Percentiles rank a stretch among this genome's conserved stretches.
Conservation (phyloP, 345 rosid species). For the Excoecaria cochinchinensis region DNA sequence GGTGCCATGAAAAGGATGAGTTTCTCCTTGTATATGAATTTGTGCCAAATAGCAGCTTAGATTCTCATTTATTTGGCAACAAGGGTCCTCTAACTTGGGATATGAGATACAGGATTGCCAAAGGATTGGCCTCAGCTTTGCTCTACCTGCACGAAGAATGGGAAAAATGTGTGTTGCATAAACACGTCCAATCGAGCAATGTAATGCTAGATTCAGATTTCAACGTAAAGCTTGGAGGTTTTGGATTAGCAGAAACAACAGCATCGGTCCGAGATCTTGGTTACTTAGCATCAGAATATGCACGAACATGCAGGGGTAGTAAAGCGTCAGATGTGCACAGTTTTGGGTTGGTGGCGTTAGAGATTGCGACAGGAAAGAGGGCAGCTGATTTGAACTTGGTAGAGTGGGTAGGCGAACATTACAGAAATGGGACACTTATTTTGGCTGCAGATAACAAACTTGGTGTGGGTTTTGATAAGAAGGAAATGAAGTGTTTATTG, state of each 20-base stretch:
- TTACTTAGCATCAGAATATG: slow-evolving; percentile 53
- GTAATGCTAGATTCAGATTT: slow-evolving; percentile 59
- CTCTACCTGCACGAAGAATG: slow-evolving; percentile 64
- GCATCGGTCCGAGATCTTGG: slow-evolving; percentile 51
- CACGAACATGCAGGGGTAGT: slow-evolving; percentile 46
- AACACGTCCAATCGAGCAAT: slow-evolving; percentile 62
- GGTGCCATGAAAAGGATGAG: slow-evolving; percentile 59
- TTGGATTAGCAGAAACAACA: slow-evolving; percentile 57
- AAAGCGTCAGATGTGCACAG: slow-evolving; percentile 23
- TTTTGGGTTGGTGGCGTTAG: neutral
- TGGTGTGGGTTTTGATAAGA: slow-evolving; percentile 35
- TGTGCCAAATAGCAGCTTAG: slow-evolving; percentile 66
- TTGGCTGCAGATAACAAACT: slow-evolving; percentile 40
- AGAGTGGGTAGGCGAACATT: slow-evolving; percentile 49
- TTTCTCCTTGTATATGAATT: slow-evolving; percentile 62
- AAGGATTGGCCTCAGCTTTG: slow-evolving; percentile 51
- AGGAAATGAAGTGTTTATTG: slow-evolving; percentile 38
- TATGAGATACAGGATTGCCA: slow-evolving; percentile 40
- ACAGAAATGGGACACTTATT: slow-evolving; percentile 33
- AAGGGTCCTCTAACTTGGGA: slow-evolving; percentile 38
- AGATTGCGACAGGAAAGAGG: slow-evolving; percentile 19
- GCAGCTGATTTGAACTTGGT: slow-evolving; percentile 42
- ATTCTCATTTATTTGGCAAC: slow-evolving; percentile 48
- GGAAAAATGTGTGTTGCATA: slow-evolving; percentile 58
- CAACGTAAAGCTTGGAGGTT: slow-evolving; percentile 62